A percentile compares a stretch with the other conserved stretches of the same genome.
Conservation (phyloP, 805 yeast genomes). For the Nakazawaea ernobii region DNA sequence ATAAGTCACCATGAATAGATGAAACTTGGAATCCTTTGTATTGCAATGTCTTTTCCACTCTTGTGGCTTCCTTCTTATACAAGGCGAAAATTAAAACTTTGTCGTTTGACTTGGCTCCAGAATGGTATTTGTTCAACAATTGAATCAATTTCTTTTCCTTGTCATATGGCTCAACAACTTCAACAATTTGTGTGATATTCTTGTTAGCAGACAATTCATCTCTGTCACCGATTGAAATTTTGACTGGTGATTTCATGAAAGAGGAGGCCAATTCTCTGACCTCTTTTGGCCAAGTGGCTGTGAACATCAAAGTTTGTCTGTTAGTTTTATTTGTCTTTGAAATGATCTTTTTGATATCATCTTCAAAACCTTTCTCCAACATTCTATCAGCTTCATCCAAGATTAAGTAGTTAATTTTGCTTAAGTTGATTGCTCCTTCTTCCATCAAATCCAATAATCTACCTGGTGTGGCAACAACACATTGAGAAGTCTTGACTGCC, state of each 20-base stretch:
- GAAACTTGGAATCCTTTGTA: conserved; percentile 77
- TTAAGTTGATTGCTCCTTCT: conserved; percentile 75
- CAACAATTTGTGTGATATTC: conserved; percentile 88
- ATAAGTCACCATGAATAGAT: conserved; percentile 93
- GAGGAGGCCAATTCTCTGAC: conserved; percentile 87
- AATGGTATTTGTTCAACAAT: conserved; percentile 67
- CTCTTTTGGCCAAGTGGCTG: conserved; percentile 99
- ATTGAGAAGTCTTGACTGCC: conserved; percentile 59
- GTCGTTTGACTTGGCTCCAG: conserved; percentile 59
- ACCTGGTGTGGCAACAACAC: conserved; percentile 98
- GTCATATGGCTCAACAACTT: conserved; percentile 76
- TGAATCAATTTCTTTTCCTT: conserved; percentile 76
- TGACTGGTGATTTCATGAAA: conserved; percentile 82
- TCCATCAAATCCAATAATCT: conserved; percentile 85
- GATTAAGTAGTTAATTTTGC: conserved; percentile 69
- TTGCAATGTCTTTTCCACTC: conserved; percentile 73
- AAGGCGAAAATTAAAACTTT: conserved; percentile 89
- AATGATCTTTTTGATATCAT: conserved; percentile 84
- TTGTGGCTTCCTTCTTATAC: conserved; percentile 93
- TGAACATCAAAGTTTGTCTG: conserved; percentile 95
- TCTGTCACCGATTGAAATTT: conserved; percentile 87
- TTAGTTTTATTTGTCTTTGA: conserved; percentile 23
- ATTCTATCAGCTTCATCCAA: conserved; percentile 98
- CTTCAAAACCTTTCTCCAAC: conserved; percentile 98
- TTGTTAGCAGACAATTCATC: conserved; percentile 94